These are phyloP conservation scores for Leccinum subgranulosum DNA, from an alignment of 768 basidiomycete species.

Conservation along the genomic window DNA sequence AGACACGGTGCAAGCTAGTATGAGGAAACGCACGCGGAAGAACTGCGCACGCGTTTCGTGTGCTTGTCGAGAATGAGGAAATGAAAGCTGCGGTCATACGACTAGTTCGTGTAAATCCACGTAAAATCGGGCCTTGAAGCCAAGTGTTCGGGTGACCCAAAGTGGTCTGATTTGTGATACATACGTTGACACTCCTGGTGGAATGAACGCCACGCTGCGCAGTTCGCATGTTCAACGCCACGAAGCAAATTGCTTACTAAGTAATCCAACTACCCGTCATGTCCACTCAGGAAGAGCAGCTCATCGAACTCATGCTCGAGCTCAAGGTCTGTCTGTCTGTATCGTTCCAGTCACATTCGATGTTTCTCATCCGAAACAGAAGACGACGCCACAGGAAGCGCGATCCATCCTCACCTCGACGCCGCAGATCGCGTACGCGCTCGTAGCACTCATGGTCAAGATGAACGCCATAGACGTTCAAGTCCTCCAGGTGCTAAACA, in stretches of 20 bases:
- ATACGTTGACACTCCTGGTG: not conserved
- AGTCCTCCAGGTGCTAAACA: conserved; percentile 59
- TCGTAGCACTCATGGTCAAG: conserved; percentile 75
- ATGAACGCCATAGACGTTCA: conserved; percentile 73
- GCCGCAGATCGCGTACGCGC: conserved; percentile 73
- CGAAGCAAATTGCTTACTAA: too few relatives aligned
- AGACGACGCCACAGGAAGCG: conserved; percentile 71
- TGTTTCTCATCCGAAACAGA: conserved; percentile 37
- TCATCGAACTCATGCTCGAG: conserved; percentile 72
- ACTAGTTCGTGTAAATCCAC: not conserved
- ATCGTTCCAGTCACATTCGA: not conserved
- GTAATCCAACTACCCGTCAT: conserved; percentile 28
- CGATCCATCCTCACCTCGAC: conserved; percentile 66
- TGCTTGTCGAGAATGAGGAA: not conserved
- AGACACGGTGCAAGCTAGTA: not conserved
- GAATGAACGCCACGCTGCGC: not conserved
- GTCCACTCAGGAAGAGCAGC: conserved; percentile 61
- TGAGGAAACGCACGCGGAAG: not conserved
- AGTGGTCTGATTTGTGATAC: not conserved
- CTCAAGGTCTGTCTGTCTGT: conserved; percentile 47
- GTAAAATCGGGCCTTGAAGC: not conserved
- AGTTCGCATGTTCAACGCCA: not conserved
- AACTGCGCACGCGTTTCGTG: too few relatives aligned
- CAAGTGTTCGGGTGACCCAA: not conserved
- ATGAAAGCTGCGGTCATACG: conserved; percentile 6